A percentile compares a stretch with the other conserved stretches of the same genome.
Conservation (phyloP, 805 yeast genomes). For the Komagataella phaffii region DNA sequence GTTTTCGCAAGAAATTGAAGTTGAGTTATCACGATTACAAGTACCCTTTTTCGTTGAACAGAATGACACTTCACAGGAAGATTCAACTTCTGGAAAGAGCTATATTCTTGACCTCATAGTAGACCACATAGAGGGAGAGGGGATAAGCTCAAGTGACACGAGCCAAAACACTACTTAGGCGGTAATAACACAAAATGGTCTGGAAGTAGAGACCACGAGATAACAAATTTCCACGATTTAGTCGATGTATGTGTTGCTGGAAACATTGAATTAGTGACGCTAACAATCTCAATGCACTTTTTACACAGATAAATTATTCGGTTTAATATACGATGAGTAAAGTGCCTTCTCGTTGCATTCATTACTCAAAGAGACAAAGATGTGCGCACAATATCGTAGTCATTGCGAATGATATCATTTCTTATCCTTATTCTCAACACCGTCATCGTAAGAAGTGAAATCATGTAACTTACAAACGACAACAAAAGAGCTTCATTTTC, state of each 20-base stretch:
- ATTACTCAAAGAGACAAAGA: not conserved
- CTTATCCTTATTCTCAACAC: not conserved
- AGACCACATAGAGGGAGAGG: not conserved
- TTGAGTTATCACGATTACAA: not conserved
- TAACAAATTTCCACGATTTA: too few relatives aligned
- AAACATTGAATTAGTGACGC: not conserved
- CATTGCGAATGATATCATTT: too few relatives aligned
- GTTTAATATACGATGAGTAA: not conserved
- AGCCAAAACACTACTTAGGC: not conserved
- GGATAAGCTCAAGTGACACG: not conserved
- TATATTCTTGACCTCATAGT: not conserved
- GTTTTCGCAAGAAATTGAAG: not conserved
- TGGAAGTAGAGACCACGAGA: not conserved
- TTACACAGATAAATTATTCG: too few relatives aligned
- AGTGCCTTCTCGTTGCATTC: not conserved
- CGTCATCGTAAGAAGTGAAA: not conserved
- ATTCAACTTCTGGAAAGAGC: not conserved
- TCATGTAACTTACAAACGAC: too few relatives aligned
- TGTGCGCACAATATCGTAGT: not conserved
- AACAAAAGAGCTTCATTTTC: too few relatives aligned
- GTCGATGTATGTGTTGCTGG: constrained; percentile 3
- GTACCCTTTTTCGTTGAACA: not conserved
- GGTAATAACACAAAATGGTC: not conserved
- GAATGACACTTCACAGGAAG: not conserved
- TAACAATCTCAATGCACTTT: not conserved